These are phyloP conservation scores for Fusarium nodosum DNA, from an alignment of 2,329 filamentous ascomycete genomes.

Conservation along the genomic window DNA sequence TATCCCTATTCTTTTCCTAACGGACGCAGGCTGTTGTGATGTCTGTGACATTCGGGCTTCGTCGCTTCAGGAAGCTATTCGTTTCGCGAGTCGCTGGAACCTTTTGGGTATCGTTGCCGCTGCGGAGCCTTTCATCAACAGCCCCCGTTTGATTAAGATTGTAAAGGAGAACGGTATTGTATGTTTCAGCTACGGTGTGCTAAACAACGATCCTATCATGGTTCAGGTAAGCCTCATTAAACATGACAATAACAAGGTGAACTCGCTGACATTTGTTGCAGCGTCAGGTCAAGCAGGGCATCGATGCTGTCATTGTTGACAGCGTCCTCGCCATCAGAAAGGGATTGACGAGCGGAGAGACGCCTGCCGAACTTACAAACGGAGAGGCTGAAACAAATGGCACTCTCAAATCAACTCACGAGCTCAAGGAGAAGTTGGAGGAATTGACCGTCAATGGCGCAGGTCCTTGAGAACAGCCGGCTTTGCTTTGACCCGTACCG, in stretches of 20 bases:
- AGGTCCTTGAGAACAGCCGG: slow-evolving; percentile 29
- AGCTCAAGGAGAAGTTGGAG: slow-evolving; percentile 43
- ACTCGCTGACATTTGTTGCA: slow-evolving; percentile 55
- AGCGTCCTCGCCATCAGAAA: slow-evolving; percentile 93
- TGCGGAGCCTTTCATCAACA: slow-evolving; percentile 89
- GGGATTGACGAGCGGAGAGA: slow-evolving; percentile 73
- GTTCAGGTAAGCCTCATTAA: slow-evolving; percentile 76
- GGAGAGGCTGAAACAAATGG: slow-evolving; percentile 32
- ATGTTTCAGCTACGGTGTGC: slow-evolving; percentile 91
- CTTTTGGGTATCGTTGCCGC: slow-evolving; percentile 89
- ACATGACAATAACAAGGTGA: not conserved
- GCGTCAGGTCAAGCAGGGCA: slow-evolving; percentile 93
- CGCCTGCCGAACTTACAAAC: slow-evolving; percentile 33
- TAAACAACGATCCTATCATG: slow-evolving; percentile 89
- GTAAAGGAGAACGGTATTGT: slow-evolving; percentile 95
- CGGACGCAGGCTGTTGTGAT: slow-evolving; percentile 83
- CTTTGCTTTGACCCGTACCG: slow-evolving; percentile 6
- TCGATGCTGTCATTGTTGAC: slow-evolving; percentile 98
- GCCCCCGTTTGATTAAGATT: slow-evolving; percentile 88
- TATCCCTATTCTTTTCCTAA: slow-evolving; percentile 94
- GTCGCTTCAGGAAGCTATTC: slow-evolving; percentile 93
- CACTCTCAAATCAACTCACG: slow-evolving; percentile 29
- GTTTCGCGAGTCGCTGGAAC: slow-evolving; percentile 96
- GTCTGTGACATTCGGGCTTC: slow-evolving; percentile 92
- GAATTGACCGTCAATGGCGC: slow-evolving; percentile 43